These are phyloP conservation scores for Xylaria sp. DNA, from an alignment of 495 filamentous ascomycete species.

Conservation along the genomic window DNA sequence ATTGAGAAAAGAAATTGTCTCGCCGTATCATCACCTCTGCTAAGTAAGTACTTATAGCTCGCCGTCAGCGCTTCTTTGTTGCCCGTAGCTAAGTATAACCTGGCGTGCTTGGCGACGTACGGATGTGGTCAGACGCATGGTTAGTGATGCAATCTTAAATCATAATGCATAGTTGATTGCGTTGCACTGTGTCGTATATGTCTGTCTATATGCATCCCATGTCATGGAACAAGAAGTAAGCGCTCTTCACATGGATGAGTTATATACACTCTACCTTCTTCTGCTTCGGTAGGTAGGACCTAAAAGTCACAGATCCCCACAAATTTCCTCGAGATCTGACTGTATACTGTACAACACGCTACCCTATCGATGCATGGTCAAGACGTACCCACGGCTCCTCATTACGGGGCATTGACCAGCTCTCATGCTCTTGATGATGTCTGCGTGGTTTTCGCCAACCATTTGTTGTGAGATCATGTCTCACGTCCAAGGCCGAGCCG, in stretches of 20 bases:
- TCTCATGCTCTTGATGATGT: not conserved
- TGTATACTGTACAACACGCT: not conserved
- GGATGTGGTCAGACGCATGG: not conserved
- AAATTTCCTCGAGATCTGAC: not conserved
- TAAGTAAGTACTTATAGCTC: no score
- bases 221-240: not conserved
- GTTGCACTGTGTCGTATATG: slow-evolving; percentile 18
- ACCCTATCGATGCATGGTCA: not conserved
- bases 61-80: not conserved
- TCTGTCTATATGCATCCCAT: slow-evolving; percentile 22
- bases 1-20: not conserved
- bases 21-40: not conserved
- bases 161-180: slow-evolving; percentile 16
- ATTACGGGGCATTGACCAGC: not conserved
- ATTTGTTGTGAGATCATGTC: not conserved
- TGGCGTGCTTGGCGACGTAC: not conserved
- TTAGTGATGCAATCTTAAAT: slow-evolving; percentile 13
- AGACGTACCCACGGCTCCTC: slow-evolving; percentile 2
- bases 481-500: not conserved
- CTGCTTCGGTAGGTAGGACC: not conserved
- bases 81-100: not conserved
- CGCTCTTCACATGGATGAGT: not conserved
- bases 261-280: not conserved
- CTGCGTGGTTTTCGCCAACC: not conserved
- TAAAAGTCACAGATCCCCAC: not conserved